Base-by-base conservation (phyloP, 225 moss, liverwort and hornwort species). In the Ulota crispa region DNA sequence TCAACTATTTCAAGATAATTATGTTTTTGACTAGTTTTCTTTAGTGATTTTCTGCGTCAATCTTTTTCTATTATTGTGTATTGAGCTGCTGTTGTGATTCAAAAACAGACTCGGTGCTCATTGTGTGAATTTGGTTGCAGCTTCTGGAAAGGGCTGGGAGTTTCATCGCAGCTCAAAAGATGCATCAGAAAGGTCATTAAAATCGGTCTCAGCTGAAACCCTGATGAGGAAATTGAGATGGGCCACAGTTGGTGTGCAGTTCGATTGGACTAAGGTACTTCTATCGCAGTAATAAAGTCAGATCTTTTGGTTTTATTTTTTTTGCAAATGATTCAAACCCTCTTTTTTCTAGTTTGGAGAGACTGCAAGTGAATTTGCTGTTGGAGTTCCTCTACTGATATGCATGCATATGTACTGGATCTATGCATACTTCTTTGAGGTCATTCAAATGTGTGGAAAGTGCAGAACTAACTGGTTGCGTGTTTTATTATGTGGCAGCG, bases 241-340 rank as follows among this genome's bases (percentile, higher is more conserved):
- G 99, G 99, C 96, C 41, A 99, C 99, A 21, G 89, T 95, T 77
- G 99, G 99, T 43, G 75, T 94, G 55, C 96, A 96, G 80, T 99
- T 96, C 54, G 96, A 99, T 89, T 99, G 99, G 99, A 86, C 92
- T 14, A 90, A 94, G 93, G 95, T 95, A 86, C 68, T 76, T 55
- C 30, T 31, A 31, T 64, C 26, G 10, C 64, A 27, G 15, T 69
- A 15, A 47, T 3, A 2, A 56, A 56, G 15, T 14, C 23, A n/a
- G 32, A 13, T 1, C 24, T 57, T 39, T 36, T 9, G 0, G 36
- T 64, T 57, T 28, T 0, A 14, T 18, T 37, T 56, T 65, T 77
- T 52, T 59, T 41, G 34, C 52, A 20, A 34, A 52, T 27, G 23
- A 23, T 75, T 53, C 8, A 10, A 15, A 16, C 6, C 20, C 18